Base-by-base conservation (phyloP, 2,329 filamentous ascomycete genomes). In the Mollisiaceae sp. region DNA sequence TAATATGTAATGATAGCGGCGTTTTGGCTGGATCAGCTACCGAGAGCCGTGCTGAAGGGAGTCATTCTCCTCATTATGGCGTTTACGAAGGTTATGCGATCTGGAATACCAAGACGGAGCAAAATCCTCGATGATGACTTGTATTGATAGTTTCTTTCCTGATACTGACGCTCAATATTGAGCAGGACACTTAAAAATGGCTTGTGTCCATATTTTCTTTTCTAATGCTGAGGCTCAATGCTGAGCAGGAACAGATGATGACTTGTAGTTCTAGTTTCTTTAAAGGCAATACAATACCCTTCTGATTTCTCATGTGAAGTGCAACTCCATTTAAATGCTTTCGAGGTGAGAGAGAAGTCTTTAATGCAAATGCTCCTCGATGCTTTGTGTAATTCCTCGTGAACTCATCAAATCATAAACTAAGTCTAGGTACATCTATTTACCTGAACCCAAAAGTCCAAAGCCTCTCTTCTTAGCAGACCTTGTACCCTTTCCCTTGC, bases 381-480 rank as follows among this genome's bases (percentile, higher is more conserved):
- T 61, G 35, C 59, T 60, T 18, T 11, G 32, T 39, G 18, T 57
- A 41, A 41, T 41, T 41, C 2, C n/a, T 61, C 59, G 35, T 61
- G 35, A 54, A 35, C 14, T 60, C 58, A 47, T 60, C 24, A 60
- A 47, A 32, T 38, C 41, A 47, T 50, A 4, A 11, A 18, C 15
- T 22, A 32, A 8, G 4, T 14, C 45, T 58, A 9, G 12, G 12
- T 41, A 9, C 38, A 47, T 66, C 50, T 62, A 63, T 47, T 63
- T 66, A 3, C 60, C 60, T 15, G 43, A 39, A 32, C 50, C 50
- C 50, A 54, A 54, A 12, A 27, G 22, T n/a, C 66, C 69, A 65
- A 74, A 70, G 1, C 73, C 60, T 71, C 79, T 86, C 67, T 87
- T 79, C 78, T 86, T 88, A 64, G 84, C 80, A 67, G 84, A 82